Evolutionary conservation across 1,284 basidiomycete genomes (phyloP), one percentile per base, ranked within the genome.

Genomic region (Sanghuangporus baumii): DNA sequence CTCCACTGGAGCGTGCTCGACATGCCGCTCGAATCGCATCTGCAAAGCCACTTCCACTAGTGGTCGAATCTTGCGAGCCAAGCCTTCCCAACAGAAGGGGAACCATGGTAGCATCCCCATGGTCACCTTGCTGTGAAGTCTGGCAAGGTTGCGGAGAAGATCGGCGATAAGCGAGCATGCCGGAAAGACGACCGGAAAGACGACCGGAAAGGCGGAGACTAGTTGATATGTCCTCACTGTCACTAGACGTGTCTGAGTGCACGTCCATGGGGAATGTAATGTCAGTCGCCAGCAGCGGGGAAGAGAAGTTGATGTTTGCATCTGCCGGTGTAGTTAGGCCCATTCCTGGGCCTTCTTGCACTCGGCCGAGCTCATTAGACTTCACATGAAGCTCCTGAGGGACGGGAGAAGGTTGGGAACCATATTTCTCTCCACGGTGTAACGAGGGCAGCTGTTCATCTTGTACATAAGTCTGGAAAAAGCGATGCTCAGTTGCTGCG

Each of bases 191-290:
- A 8, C 50, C 3, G 23, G 14, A 0, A 23, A 40, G 14, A 41
- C 40, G 12, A 8, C 31, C n/a, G 34, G 40, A 12, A 38, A 14
- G 55, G 37, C 40, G 18, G 16, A 56, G 34, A n/a, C 18, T 12
- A 12, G 16, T 18, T 0, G 43, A 46, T 2, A 18, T n/a, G 41
- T 18, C 52, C 26, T 37, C 47, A 9, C 9, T 23, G 16, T 50
- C 55, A 34, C 23, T 23, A 46, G 47, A 62, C 16, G 20, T 20
- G 16, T 62, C 60, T 3, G 60, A 61, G 37, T n/a, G 12, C 7
- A 26, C 11, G 20, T 62, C 55, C 20, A 46, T 48, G 6, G 60
- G 60, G 12, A 62, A 43, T n/a, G 50, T 23, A 52, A 47, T 40
- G 37, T 14, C 38, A 16, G 55, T 41, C 20, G 57, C 55, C 16